Base-by-base conservation (phyloP, 2,329 filamentous ascomycete genomes). In the Arthrobotrys entomopaga region DNA sequence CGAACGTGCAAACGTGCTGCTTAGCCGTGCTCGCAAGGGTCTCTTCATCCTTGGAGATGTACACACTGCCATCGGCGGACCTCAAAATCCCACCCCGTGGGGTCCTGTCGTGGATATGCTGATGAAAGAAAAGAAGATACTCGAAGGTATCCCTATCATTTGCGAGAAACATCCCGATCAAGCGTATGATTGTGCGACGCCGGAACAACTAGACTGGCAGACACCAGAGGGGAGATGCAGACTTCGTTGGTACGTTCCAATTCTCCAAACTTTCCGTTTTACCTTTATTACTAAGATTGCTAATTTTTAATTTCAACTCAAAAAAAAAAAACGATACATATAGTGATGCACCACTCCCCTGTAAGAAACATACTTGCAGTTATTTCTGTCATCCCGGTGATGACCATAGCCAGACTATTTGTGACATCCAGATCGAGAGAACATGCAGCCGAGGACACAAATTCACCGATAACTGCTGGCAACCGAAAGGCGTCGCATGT, bases 141-240 rank as follows among this genome's bases (percentile, higher is more conserved):
- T 87, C 57, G 85, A 89, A 61, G 89, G 89, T 0, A 80, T 91
- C 0, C 87, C 87, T 0, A 83, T 90, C 0, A 80, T 82, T 6
- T 91, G 89, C 69, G 84, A 88, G 71, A 84, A 84, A 16, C 90
- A 91, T 77, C 86, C 86, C 0, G 80, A 86, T 0, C 83, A 79
- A 16, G 82, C 75, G 0, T 82, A 83, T 0, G 40, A 87, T 0
- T 77, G 92, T 0, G 80, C 79, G 1, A 79, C 79, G 0, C 84
- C 85, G 0, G 79, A 84, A 0, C 87, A 91, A 48, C 93, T 93
- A 77, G 85, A 88, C 1, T 79, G 73, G 0, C 80, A 85, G 16
- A 90, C 86, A 43, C 90, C 90, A 0, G 89, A 93, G 78, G 90
- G 91, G 3, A 91, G 91, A 0, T 93, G 90, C 75, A 82, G 82